Evolutionary conservation across 1,284 basidiomycete genomes (phyloP), one percentile per base, ranked within the genome.

Genomic region (Hemileia vastatrix): DNA sequence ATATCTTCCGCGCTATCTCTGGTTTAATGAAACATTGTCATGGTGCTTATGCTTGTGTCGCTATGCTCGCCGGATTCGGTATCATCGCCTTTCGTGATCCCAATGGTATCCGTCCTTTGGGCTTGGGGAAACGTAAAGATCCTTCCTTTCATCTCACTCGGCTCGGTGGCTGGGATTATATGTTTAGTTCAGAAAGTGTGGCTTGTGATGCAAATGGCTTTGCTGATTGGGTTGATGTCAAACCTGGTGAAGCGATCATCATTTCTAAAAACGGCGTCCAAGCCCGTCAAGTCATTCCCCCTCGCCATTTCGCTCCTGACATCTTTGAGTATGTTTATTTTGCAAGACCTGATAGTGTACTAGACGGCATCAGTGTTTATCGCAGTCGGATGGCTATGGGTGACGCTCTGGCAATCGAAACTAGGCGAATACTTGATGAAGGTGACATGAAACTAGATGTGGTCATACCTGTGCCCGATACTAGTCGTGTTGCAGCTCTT

Each of bases 251-350:
- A 78, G 93, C 94, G 15, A 80, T 98, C 64, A 91, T 96, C 74
- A 97, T 93, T 11, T 84, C 89, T 53, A 50, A 63, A 31, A 81
- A 79, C 57, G 81, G 82, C 52, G 81, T 93, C 57, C 83, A 83
- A 6, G 82, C 88, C 54, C 83, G 89, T 23, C 83, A 87, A 72
- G 85, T 90, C 48, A 82, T 82, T 8, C 78, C 82, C 24, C 81
- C 85, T 1, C 82, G 84, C 11, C 83, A 82, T 0, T 94, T 94
- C 75, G 87, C 92, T 1, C 95, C 95, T n/a, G 95, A 98, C 79
- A 96, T 98, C 71, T 99, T 98, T 75, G 95, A 99, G 82, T 96
- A 86, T 72, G 94, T 99, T 67, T 99, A 99, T 80, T 93, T 99
- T 77, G 92, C 95, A 6, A 86, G 95, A 65, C 95, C 94, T 1